Conservation (phyloP, 1,284 basidiomycete genomes). For the Cryptococcus wingfieldii region DNA sequence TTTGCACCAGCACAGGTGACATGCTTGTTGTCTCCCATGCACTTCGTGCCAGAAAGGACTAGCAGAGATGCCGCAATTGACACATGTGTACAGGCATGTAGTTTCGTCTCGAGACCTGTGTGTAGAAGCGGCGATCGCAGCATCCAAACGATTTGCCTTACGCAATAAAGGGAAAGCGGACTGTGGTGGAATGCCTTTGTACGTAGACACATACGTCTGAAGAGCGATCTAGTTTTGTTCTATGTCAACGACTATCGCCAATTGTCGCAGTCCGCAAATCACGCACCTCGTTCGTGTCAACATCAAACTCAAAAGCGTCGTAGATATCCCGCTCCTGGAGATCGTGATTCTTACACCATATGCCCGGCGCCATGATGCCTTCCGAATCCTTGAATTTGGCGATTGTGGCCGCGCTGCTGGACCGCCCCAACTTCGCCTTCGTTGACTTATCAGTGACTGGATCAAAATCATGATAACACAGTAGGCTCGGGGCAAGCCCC, state of each 20-base stretch:
- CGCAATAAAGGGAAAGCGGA: constrained; percentile 76
- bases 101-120: background rate
- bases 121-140: constrained; percentile 42
- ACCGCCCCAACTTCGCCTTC: constrained; percentile 66
- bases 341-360: constrained; percentile 75
- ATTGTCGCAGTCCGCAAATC: background rate
- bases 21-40: background rate
- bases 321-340: constrained; percentile 63
- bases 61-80: constrained; percentile 33
- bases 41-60: constrained; percentile 41
- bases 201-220: constrained; percentile 74
- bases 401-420: constrained; percentile 59
- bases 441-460: background rate
- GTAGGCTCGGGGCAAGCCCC: too few relatives aligned
- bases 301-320: constrained; percentile 75
- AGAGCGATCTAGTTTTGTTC: constrained; percentile 64
- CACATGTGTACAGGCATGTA: constrained; percentile 13
- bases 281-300: constrained; percentile 54
- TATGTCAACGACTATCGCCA: background rate
- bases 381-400: constrained; percentile 81
- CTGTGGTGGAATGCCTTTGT: constrained; percentile 67
- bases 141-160: constrained; percentile 76
- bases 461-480: background rate
- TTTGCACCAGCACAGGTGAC: background rate
- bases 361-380: constrained; percentile 73